These are phyloP conservation scores for Orbilia oligospora DNA, from an alignment of 2,329 filamentous ascomycete genomes.

Conservation along the genomic window DNA sequence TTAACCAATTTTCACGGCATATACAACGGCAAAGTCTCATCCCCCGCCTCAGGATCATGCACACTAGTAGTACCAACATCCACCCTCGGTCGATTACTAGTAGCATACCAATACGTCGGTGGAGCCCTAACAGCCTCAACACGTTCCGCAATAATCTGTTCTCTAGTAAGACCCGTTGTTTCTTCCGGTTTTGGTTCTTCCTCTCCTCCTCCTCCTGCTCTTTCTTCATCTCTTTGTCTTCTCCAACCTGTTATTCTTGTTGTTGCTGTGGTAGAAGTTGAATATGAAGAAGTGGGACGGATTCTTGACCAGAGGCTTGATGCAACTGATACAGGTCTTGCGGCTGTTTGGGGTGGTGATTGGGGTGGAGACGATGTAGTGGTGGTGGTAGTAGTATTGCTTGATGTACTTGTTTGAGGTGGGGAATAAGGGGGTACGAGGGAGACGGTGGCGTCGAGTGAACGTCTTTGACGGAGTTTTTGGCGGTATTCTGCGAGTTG, in stretches of 20 bases:
- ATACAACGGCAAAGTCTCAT: slow-evolving; percentile 35
- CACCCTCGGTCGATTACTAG: slow-evolving; percentile 11
- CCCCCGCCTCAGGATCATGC: slow-evolving; percentile 1
- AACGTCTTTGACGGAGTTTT: not conserved
- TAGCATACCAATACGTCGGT: slow-evolving; percentile 47
- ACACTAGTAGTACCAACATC: not conserved
- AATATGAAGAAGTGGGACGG: not conserved
- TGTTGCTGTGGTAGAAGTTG: not conserved
- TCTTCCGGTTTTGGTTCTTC: slow-evolving; percentile 12
- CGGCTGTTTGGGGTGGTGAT: slow-evolving; percentile 2
- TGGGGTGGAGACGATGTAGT: not conserved
- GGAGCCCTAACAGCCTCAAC: slow-evolving; percentile 23
- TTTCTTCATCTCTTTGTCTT: not conserved
- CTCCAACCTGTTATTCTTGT: no score
- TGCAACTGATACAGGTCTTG: slow-evolving; percentile 3
- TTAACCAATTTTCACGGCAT: not conserved
- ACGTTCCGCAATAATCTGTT: slow-evolving; percentile 17
- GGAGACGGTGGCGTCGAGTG: not conserved
- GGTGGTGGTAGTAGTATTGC: not conserved
- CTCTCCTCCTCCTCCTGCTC: no score
- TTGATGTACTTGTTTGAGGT: not conserved
- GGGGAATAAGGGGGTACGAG: slow-evolving; percentile 3
- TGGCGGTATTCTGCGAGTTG: slow-evolving; percentile 5
- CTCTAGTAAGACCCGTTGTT: slow-evolving; percentile 10
- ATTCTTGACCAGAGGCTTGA: slow-evolving; percentile 23